These are phyloP conservation scores for Hypomontagnella monticulosa DNA, from an alignment of 495 filamentous ascomycete species.

Conservation along the genomic window DNA sequence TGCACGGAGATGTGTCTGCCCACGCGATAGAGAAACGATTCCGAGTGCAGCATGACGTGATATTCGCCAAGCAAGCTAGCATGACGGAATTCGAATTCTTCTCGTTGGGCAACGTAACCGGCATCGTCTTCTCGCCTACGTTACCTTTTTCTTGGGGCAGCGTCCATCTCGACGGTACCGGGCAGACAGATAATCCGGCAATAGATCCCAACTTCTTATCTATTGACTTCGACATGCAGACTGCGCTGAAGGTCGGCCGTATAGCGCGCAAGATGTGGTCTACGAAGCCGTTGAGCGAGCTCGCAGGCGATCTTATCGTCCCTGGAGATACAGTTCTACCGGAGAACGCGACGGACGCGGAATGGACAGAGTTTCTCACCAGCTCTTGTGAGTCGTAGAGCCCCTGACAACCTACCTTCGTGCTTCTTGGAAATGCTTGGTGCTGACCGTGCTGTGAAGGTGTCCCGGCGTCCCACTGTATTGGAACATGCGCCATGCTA, in stretches of 20 bases:
- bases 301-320: constrained; percentile 44
- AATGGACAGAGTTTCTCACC: constrained; percentile 17
- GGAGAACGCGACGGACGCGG: constrained; percentile 21
- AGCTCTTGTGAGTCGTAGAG: not conserved
- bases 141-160: constrained; percentile 2
- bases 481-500: constrained; percentile 62
- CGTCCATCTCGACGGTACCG: constrained; percentile 1
- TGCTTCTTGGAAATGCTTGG: not conserved
- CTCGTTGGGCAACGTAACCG: not conserved
- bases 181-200: not conserved
- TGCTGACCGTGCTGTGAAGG: not conserved
- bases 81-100: not conserved
- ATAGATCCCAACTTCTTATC: constrained; percentile 2
- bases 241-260: not conserved
- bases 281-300: constrained; percentile 45
- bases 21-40: not conserved
- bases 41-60: not conserved
- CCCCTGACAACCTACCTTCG: not conserved
- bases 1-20: not conserved
- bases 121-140: constrained; percentile 1
- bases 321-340: constrained; percentile 17
- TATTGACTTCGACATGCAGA: constrained; percentile 1
- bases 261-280: constrained; percentile 34
- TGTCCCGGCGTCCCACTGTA: constrained; percentile 40
- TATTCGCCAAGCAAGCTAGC: not conserved